These are phyloP conservation scores for Chlorokybus atmophyticus DNA, from an alignment of 139 green algal genomes.

Conservation along the genomic window DNA sequence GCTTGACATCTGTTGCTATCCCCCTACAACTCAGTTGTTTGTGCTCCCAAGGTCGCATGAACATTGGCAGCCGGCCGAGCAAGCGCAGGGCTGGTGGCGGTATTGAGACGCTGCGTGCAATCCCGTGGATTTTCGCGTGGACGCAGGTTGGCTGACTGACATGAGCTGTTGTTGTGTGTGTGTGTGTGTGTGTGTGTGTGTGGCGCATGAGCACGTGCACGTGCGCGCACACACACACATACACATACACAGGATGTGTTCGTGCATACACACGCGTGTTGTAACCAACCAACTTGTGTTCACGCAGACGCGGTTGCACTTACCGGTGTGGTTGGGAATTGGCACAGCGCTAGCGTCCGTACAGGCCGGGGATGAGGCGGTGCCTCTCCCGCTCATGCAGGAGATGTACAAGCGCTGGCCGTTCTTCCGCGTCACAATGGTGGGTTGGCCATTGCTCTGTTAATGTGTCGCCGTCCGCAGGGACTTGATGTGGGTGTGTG, in stretches of 20 bases:
- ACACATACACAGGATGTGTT: not conserved
- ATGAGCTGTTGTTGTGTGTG: not conserved
- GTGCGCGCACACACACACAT: not conserved
- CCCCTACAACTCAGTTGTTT: too few species aligned
- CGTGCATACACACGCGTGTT: not conserved
- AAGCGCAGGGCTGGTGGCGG: conserved; percentile 23
- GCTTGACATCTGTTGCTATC: too few species aligned
- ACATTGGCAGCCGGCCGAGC: conserved; percentile 77
- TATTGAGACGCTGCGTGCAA: conserved; percentile 66
- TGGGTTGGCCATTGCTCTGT: too few species aligned
- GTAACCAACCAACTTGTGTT: not conserved
- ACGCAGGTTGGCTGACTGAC: conserved; percentile 46
- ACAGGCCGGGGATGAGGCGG: conserved; percentile 20
- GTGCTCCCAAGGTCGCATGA: too few species aligned
- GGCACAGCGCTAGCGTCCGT: conserved; percentile 55
- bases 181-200: not conserved
- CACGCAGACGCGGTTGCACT: conserved; percentile 73
- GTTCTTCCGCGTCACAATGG: conserved; percentile 75
- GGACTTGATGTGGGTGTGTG: too few species aligned
- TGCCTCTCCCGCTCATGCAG: conserved; percentile 38
- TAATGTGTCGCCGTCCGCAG: too few species aligned
- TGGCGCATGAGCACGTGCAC: not conserved
- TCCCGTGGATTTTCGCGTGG: conserved; percentile 99
- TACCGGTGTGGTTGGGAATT: conserved; percentile 92
- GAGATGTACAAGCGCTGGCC: conserved; percentile 92